Base-by-base conservation (phyloP, 2,329 filamentous ascomycete species). In the Aureobasidium sp. region DNA sequence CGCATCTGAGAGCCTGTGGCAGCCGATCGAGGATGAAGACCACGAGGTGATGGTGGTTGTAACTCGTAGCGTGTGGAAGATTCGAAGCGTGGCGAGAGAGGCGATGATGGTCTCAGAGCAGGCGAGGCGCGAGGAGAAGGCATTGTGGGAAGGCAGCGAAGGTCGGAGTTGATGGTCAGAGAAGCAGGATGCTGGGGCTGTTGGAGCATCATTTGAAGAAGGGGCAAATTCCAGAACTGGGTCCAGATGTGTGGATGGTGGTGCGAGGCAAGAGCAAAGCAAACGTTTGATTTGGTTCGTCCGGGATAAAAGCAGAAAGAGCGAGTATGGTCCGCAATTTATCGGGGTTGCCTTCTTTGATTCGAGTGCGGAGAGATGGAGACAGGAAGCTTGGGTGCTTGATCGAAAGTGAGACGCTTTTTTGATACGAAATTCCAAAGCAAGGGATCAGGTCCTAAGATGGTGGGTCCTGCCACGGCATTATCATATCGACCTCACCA, bases 111-210 rank as follows among this genome's bases (percentile, higher is more conserved):
- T 50, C 65, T 56, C 57, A 66, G 59, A 17, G 63, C 61, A 19
- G 65, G 63, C 16, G 66, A 64, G 11, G 60, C 53, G 24, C 63
- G 62, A 50, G 65, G 63, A 50, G 66, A 66, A 48, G 65, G 65
- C 65, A 68, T 68, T 14, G 41, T 61, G 29, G 45, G 25, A 42
- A 45, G 14, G 32, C 48, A 51, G 48, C 48, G 25, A n/a, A 37
- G 8, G 19, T 41, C 37, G 10, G 37, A 19, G 12, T 34, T 41
- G 37, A 34, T 32, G 14, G 24, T 25, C 27, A 51, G 19, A 51
- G 48, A 6, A 2, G 48, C 32, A 41, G 48, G 48, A 6, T 51
- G 48, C 21, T 51, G 48, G 27, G 48, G 27, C 24, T 51, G 37
- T 51, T 41, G 48, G 37, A 51, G 48, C 48, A 51, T 38, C 48